Percentiles rank a stretch among this genome's conserved stretches.
phyloP scores from a whole-genome alignment of 208 protist species.

The Trypanosoma congolense region DNA sequence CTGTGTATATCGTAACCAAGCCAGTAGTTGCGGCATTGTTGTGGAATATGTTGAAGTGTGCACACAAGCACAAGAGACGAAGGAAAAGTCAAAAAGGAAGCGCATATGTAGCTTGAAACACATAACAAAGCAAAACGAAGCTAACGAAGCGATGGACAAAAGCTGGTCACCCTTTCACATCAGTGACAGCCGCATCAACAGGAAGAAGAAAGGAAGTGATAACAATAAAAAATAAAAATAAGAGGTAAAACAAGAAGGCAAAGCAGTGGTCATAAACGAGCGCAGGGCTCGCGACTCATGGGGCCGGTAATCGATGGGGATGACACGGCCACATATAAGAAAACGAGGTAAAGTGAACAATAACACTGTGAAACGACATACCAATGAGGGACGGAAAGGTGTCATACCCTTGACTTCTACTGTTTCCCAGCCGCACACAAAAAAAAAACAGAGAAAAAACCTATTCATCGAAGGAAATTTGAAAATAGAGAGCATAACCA shows the following conservation, averaged over 20 bases:
- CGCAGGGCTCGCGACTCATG: background rate
- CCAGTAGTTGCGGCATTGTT: background rate
- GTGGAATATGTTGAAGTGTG: background rate
- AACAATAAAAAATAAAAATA: background rate
- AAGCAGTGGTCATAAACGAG: background rate
- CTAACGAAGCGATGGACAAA: constrained; percentile 3
- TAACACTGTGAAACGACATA: no score
- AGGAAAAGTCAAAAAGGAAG: constrained; percentile 17
- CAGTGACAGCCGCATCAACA: no score
- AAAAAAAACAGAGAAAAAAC: background rate
- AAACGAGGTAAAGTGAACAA: no score
- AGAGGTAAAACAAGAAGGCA: background rate
- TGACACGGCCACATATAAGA: background rate
- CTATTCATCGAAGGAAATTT: background rate
- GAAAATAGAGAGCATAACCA: background rate
- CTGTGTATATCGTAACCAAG: background rate
- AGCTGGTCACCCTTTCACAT: no score
- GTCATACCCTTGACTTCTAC: background rate
- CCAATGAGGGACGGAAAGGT: background rate
- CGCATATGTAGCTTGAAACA: background rate
- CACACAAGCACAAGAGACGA: background rate
- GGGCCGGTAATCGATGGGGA: background rate
- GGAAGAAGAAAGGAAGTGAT: constrained; percentile 13
- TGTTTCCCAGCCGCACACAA: background rate
- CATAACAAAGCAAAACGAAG: constrained; percentile 1